Conservation (phyloP, 768 basidiomycete species). For the Hericium alpestre region DNA sequence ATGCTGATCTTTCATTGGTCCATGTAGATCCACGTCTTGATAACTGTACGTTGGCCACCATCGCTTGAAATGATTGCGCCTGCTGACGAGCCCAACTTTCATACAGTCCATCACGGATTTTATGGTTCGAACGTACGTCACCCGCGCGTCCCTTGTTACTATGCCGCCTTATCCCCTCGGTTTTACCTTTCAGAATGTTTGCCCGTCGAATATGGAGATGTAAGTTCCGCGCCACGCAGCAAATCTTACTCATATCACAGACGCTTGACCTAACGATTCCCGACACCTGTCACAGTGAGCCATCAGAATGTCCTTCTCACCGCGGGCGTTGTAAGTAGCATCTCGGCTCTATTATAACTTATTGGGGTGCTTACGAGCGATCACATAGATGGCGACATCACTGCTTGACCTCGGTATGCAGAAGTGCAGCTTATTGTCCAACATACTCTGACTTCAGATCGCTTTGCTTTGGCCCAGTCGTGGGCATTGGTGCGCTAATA, state of each 20-base stretch:
- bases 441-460: too few species aligned
- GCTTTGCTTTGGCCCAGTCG: neutral
- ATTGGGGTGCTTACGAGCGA: too few species aligned
- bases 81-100: neutral
- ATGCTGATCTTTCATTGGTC: neutral
- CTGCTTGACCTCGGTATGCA: conserved; percentile 3
- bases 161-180: neutral
- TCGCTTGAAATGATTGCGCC: neutral
- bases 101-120: conserved; percentile 38
- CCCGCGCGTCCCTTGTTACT: neutral
- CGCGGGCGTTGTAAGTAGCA: conserved; percentile 2
- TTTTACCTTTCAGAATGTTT: conserved; percentile 1
- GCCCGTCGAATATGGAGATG: conserved; percentile 3
- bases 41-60: conserved; percentile 32
- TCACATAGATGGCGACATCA: conserved; percentile 1
- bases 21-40: conserved; percentile 39
- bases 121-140: conserved; percentile 31
- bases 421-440: neutral
- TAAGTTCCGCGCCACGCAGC: neutral
- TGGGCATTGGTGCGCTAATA: neutral
- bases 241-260: neutral
- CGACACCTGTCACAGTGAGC: neutral
- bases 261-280: neutral
- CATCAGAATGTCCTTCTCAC: neutral
- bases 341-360: neutral